These are phyloP conservation scores for Mrakia hoshinonis DNA, from an alignment of 768 basidiomycete species.

Conservation along the genomic window DNA sequence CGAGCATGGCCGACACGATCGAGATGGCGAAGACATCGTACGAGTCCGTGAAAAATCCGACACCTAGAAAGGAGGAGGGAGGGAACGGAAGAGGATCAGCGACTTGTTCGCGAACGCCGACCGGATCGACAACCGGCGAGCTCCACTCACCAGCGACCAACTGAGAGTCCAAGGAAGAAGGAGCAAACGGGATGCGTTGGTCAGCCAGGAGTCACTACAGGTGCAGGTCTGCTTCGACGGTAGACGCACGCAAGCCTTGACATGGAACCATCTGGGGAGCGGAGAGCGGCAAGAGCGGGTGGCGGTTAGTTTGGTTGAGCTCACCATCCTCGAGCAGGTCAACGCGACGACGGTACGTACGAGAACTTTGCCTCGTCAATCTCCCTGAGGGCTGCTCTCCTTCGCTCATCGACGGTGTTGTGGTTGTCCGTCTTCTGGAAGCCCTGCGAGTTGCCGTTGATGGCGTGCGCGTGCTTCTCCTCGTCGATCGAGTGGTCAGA, in stretches of 20 bases:
- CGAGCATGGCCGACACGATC: constrained; percentile 73
- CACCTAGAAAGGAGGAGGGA: not conserved
- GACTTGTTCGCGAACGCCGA: not conserved
- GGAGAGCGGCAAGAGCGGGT: not conserved
- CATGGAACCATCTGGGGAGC: constrained; percentile 66
- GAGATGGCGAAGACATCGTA: constrained; percentile 88
- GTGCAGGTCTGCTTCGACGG: not conserved
- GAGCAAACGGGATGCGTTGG: no score
- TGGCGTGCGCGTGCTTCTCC: not conserved
- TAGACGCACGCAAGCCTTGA: constrained; percentile 64
- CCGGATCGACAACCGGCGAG: no score
- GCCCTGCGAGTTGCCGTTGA: not conserved
- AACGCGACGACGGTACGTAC: constrained; percentile 46
- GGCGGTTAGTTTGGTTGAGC: constrained; percentile 4
- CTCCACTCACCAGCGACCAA: no score
- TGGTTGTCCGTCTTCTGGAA: not conserved
- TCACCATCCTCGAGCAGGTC: not conserved
- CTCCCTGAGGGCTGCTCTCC: constrained; percentile 71
- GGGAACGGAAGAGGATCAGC: constrained; percentile 9
- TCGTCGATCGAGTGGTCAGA: constrained; percentile 13
- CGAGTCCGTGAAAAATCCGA: constrained; percentile 29
- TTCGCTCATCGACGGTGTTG: constrained; percentile 40
- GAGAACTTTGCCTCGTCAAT: constrained; percentile 80
- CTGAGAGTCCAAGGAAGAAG: no score
- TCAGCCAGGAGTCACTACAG: not conserved